Evolutionary conservation across 805 yeast genomes (phyloP).

Genomic region (Torulaspora maleeae): DNA sequence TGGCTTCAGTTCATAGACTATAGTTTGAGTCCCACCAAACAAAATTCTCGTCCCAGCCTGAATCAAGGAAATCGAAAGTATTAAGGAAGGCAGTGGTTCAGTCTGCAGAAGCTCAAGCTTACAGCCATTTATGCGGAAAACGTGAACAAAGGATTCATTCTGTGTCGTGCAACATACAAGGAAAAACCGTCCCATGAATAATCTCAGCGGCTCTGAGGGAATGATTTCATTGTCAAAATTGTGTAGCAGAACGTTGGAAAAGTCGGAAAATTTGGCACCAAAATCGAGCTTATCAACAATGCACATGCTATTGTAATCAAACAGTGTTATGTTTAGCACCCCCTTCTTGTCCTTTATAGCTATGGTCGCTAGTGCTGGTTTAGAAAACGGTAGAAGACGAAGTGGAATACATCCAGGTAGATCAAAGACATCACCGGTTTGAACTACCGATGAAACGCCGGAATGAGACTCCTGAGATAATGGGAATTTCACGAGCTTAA

Average conservation of each 20-base stretch:
- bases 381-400: background rate
- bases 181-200: background rate
- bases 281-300: background rate
- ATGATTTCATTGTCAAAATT: background rate
- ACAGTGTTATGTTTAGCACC: conserved; percentile 1
- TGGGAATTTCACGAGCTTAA: background rate
- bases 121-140: background rate
- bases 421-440: background rate
- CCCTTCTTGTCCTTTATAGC: background rate
- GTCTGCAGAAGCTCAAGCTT: conserved; percentile 1
- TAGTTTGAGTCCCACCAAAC: conserved; percentile 1
- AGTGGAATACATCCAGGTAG: conserved; percentile 7
- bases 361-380: background rate
- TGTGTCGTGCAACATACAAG: background rate
- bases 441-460: background rate
- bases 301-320: conserved; percentile 3
- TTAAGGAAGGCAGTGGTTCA: background rate
- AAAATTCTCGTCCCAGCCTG: background rate
- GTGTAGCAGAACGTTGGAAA: background rate
- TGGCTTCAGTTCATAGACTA: background rate
- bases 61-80: background rate
- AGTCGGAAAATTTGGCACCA: background rate
- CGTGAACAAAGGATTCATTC: background rate
- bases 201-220: background rate
- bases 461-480: background rate